phyloP scores from a whole-genome alignment of 2,329 filamentous ascomycete species.

The Clarireedia hainanense region DNA sequence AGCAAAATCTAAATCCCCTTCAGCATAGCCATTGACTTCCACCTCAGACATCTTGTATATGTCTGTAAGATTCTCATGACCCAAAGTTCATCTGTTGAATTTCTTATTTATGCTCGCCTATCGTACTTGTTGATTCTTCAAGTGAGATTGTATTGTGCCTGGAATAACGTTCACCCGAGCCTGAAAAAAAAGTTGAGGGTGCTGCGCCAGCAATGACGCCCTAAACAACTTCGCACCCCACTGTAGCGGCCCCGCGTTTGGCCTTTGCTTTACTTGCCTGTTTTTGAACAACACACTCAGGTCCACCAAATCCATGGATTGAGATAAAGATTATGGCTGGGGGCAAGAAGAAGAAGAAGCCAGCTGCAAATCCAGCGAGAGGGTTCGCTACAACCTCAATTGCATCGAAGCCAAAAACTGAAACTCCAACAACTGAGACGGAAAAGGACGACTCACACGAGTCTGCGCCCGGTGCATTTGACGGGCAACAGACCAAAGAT shows the following conservation, averaged over 20 bases:
- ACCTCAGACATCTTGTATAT: constrained; percentile 42
- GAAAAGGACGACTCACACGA: constrained; percentile 19
- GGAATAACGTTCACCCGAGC: constrained; percentile 8
- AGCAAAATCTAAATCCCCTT: constrained; percentile 44
- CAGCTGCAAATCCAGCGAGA: constrained; percentile 75
- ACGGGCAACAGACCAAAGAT: constrained; percentile 5
- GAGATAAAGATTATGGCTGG: constrained; percentile 49
- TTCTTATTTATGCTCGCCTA: not conserved
- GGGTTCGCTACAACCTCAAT: constrained; percentile 92
- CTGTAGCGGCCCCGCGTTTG: constrained; percentile 9
- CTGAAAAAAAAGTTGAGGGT: constrained; percentile 1
- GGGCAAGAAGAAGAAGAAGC: constrained; percentile 79
- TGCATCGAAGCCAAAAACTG: constrained; percentile 70
- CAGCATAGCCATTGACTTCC: constrained; percentile 34
- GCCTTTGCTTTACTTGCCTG: not conserved
- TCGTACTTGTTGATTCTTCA: not conserved
- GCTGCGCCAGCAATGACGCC: constrained; percentile 5
- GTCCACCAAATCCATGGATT: not conserved
- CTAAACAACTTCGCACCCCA: constrained; percentile 5
- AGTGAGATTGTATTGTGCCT: not conserved
- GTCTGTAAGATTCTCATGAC: constrained; percentile 26
- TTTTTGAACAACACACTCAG: not conserved
- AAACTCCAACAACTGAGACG: constrained; percentile 34
- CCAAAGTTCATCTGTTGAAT: constrained; percentile 3
- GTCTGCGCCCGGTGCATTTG: constrained; percentile 8